Base-by-base conservation (phyloP, 208 protist species). In the Leishmania major region DNA sequence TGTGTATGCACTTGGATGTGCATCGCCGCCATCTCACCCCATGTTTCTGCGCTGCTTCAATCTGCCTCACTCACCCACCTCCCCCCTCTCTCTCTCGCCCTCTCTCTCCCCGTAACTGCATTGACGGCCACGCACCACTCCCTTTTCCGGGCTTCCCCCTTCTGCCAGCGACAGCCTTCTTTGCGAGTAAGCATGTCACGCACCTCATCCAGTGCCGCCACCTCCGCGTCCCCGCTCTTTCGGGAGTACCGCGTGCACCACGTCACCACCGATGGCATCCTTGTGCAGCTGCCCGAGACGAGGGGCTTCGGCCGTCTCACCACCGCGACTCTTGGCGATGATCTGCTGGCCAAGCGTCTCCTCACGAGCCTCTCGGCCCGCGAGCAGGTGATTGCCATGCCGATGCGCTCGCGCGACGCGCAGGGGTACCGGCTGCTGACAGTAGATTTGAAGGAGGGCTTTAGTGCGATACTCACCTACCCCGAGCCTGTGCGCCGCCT, bases 181-280 rank as follows among this genome's bases (percentile, higher is more conserved):
- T 49, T 72, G 22, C 37, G 35, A 8, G 49, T 45, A 15, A 77
- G 10, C 19, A 77, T 77, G 72, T 55, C 72, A n/a, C 43, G n/a
- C 8, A 43, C 51, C 49, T 62, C 47, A 13, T 43, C 71, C 71
- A 37, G 43, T 40, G 49, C n/a, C 47, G 31, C 53, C 51, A 77
- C 57, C 37, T 28, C 55, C 35, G 55, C 75, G 11, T 22, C 75
- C 22, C 69, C 11, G 37, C 74, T 86, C 35, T 94, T 94, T 69
- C 83, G 86, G 17, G 91, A 96, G 73, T 96, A 94, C 79, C 89
- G 88, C 53, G 92, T 97, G 55, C 94, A 97, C 77, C 94, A 97
- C 84, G 87, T 86, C 53, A 89, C 88, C 10, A 76, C 90, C 0
- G 90, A 95, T 31, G 88, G 91, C 67, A 88, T 97, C 59, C 85